Conservation (phyloP, 305 asterid species). For the Fraxinus platypoda region DNA sequence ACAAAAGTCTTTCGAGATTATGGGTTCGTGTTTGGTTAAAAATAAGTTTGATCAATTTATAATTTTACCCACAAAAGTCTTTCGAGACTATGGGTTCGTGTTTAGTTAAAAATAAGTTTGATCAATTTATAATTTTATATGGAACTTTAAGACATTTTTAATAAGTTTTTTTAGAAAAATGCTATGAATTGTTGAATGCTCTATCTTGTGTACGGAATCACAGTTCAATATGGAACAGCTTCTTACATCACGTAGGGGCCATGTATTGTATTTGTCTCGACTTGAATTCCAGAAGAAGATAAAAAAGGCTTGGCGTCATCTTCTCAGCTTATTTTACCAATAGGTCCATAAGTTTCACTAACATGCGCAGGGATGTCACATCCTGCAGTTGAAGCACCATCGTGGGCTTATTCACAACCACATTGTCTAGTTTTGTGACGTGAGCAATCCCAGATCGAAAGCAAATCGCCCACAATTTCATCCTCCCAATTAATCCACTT, state of each 20-base stretch:
- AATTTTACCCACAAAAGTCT: no score
- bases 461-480: not conserved
- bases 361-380: conserved; percentile 29
- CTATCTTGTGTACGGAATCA: not conserved
- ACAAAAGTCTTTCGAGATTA: no score
- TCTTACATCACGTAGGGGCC: not conserved
- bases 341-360: conserved; percentile 13
- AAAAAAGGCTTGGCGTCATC: not conserved
- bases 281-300: not conserved
- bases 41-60: no score
- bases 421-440: conserved; percentile 17
- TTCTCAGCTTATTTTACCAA: not conserved
- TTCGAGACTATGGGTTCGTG: no score
- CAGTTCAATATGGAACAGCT: not conserved
- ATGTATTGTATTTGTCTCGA: not conserved
- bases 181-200: not conserved
- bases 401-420: conserved; percentile 44
- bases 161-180: no score
- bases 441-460: not conserved
- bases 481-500: conserved; percentile 3
- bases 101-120: no score
- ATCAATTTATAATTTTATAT: no score
- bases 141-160: no score
- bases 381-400: conserved; percentile 18
- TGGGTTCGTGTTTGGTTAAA: no score